Evolutionary conservation across 257 asterid genomes (phyloP).

Genomic region (Fraxinus quadrangulata): DNA sequence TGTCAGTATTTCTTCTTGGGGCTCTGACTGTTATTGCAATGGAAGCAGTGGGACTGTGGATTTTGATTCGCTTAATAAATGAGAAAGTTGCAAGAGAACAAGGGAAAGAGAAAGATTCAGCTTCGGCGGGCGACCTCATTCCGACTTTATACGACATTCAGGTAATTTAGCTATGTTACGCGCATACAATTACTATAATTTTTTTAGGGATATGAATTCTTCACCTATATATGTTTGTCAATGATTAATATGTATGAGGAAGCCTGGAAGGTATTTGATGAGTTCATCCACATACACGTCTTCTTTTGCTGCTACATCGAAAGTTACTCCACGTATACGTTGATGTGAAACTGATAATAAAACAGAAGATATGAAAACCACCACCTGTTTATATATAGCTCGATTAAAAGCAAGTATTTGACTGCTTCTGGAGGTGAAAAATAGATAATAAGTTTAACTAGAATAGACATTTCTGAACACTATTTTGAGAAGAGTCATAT

Average conservation of each 20-base stretch:
- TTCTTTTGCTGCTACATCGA: background rate
- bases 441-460: background rate
- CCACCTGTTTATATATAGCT: background rate
- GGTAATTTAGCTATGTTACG: constrained; percentile 37
- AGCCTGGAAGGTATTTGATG: background rate
- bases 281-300: background rate
- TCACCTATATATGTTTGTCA: background rate
- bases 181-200: background rate
- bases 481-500: too few relatives aligned
- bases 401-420: background rate
- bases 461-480: background rate
- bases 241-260: background rate
- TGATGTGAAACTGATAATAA: background rate
- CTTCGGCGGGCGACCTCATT: constrained; percentile 39
- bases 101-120: constrained; percentile 29
- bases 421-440: constrained; percentile 1
- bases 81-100: constrained; percentile 42
- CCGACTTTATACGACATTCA: constrained; percentile 55
- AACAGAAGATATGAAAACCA: background rate
- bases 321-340: background rate
- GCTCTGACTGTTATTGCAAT: constrained; percentile 63
- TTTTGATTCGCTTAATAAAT: constrained; percentile 56
- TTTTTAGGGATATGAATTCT: constrained; percentile 7
- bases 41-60: constrained; percentile 55
- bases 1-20: constrained; percentile 62